A percentile compares a stretch with the other conserved stretches of the same genome.
phyloP scores from a whole-genome alignment of 495 filamentous ascomycete species.

The Annulohypoxylon maeteangense region DNA sequence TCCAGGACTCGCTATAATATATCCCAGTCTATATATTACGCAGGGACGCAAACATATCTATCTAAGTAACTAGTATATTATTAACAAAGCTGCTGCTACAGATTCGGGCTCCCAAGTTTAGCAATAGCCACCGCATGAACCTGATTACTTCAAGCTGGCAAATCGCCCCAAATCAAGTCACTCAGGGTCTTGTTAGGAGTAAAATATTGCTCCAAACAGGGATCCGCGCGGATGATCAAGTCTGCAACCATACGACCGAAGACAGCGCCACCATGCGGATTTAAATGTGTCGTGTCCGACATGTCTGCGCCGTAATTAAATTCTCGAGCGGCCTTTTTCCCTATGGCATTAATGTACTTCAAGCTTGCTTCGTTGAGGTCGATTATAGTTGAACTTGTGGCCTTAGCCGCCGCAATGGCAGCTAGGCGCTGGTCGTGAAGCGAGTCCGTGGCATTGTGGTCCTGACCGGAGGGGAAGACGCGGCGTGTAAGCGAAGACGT shows the following conservation, averaged over 20 bases:
- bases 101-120: conserved; percentile 1
- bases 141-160: conserved; percentile 40
- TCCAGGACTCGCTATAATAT: not conserved
- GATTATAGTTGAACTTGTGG: conserved; percentile 44
- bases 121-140: not conserved
- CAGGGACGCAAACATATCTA: not conserved
- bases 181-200: conserved; percentile 46
- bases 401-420: conserved; percentile 54
- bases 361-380: conserved; percentile 59
- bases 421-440: conserved; percentile 53
- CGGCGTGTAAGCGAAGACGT: conserved; percentile 58
- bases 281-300: conserved; percentile 61
- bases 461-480: conserved; percentile 49
- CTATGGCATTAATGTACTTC: conserved; percentile 59
- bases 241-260: conserved; percentile 61
- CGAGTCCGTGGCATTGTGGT: conserved; percentile 50
- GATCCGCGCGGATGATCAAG: conserved; percentile 47
- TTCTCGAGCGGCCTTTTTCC: conserved; percentile 48
- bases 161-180: conserved; percentile 46
- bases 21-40: conserved; percentile 13
- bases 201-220: conserved; percentile 43
- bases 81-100: not conserved
- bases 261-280: conserved; percentile 52
- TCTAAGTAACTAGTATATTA: too few relatives aligned
- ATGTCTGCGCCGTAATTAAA: conserved; percentile 53